phyloP scores from a whole-genome alignment of 257 asterid species.

The Nicotiana attenuata region DNA sequence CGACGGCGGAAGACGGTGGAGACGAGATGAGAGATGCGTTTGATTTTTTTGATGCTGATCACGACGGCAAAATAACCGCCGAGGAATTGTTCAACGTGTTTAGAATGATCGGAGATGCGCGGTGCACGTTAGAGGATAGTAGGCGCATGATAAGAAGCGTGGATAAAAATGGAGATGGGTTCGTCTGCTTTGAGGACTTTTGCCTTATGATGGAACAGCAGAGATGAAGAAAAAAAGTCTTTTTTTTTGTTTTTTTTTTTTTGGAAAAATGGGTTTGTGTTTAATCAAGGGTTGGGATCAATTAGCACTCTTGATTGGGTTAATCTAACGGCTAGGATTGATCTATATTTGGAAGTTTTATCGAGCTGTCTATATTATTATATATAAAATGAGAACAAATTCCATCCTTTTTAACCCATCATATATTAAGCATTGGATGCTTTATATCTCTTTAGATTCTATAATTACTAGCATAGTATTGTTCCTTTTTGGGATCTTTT shows the following conservation, averaged over 20 bases:
- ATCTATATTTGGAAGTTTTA: not conserved
- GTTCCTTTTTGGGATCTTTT: not conserved
- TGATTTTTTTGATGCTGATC: slow-evolving; percentile 75
- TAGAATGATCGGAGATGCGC: slow-evolving; percentile 50
- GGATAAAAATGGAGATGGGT: slow-evolving; percentile 72
- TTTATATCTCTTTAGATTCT: not conserved
- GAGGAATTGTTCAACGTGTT: slow-evolving; percentile 66
- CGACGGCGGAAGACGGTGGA: slow-evolving; percentile 13
- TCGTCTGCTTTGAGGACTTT: slow-evolving; percentile 86
- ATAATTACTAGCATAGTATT: not conserved
- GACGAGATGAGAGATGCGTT: slow-evolving; percentile 57
- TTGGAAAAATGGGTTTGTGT: not conserved
- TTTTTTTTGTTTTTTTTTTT: not conserved
- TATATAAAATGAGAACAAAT: not conserved
- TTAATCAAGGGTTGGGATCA: not conserved
- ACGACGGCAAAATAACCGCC: slow-evolving; percentile 78
- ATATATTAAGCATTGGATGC: not conserved
- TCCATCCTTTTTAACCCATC: not conserved
- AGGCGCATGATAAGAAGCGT: slow-evolving; percentile 76
- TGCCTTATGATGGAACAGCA: slow-evolving; percentile 66
- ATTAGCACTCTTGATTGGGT: slow-evolving; percentile 5
- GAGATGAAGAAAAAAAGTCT: not conserved
- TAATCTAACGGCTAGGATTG: slow-evolving; percentile 19
- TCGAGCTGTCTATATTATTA: not conserved
- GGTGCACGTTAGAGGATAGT: slow-evolving; percentile 88